A percentile compares a stretch with the other conserved stretches of the same genome.
phyloP scores from a whole-genome alignment of 2,329 filamentous ascomycete species.

The Cercospora zeina region DNA sequence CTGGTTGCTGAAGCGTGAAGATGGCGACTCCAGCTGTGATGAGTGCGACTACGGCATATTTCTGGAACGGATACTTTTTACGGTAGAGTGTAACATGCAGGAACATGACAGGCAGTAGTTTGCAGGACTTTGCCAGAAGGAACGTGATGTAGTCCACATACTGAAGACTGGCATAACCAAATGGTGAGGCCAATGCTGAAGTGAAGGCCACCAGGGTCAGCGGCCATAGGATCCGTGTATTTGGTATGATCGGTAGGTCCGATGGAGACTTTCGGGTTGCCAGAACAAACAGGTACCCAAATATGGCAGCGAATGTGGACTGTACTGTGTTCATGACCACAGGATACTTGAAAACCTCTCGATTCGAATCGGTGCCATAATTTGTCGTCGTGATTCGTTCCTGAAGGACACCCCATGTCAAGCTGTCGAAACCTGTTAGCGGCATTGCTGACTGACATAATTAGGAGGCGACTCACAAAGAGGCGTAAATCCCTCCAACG shows the following conservation, averaged over 20 bases:
- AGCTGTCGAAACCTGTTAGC: slow-evolving; percentile 47
- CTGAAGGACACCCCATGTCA: slow-evolving; percentile 95
- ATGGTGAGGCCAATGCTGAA: slow-evolving; percentile 85
- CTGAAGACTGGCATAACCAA: slow-evolving; percentile 86
- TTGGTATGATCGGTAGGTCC: slow-evolving; percentile 70
- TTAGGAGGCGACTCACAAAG: slow-evolving; percentile 65
- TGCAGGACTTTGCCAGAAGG: slow-evolving; percentile 96
- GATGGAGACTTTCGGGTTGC: slow-evolving; percentile 53
- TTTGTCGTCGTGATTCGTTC: slow-evolving; percentile 94
- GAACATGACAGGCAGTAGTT: slow-evolving; percentile 97
- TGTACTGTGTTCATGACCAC: slow-evolving; percentile 97
- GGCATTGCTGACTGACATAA: neutral
- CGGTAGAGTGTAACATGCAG: slow-evolving; percentile 91
- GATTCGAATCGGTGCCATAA: slow-evolving; percentile 64
- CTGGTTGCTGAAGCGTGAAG: slow-evolving; percentile 78
- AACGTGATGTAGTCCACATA: slow-evolving; percentile 99
- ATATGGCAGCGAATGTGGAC: slow-evolving; percentile 80
- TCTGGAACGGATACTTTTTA: slow-evolving; percentile 87
- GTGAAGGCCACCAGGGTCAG: slow-evolving; percentile 84
- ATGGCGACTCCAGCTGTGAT: slow-evolving; percentile 92
- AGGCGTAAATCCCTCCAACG: slow-evolving; percentile 93
- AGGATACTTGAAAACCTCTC: slow-evolving; percentile 83
- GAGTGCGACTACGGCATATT: slow-evolving; percentile 88
- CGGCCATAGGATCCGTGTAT: slow-evolving; percentile 69
- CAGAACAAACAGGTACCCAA: slow-evolving; percentile 78